A percentile compares a stretch with the other conserved stretches of the same genome.
phyloP scores from a whole-genome alignment of 2,329 filamentous ascomycete species.

The Madurella fahalii region DNA sequence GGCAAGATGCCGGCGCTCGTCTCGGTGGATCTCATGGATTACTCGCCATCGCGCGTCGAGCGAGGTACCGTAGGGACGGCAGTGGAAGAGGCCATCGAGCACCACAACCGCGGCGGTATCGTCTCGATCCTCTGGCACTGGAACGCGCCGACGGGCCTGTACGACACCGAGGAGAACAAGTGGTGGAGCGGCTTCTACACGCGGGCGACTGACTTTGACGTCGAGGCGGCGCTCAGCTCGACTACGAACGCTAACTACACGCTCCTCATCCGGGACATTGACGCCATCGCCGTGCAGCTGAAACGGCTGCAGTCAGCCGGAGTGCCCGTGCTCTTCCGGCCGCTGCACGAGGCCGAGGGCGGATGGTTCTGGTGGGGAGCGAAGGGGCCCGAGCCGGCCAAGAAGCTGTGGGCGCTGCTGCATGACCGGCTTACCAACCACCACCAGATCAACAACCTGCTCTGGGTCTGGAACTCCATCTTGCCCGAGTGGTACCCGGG shows the following conservation, averaged over 20 bases:
- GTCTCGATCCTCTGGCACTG: slow-evolving; percentile 48
- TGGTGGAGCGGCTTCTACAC: slow-evolving; percentile 51
- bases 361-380: slow-evolving; percentile 53
- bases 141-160: slow-evolving; percentile 44
- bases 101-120: slow-evolving; percentile 41
- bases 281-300: slow-evolving; percentile 45
- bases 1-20: slow-evolving; percentile 46
- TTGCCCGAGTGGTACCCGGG: slow-evolving; percentile 45
- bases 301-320: slow-evolving; percentile 40
- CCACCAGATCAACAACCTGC: slow-evolving; percentile 43
- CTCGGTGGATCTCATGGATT: slow-evolving; percentile 46
- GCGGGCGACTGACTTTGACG: slow-evolving; percentile 44
- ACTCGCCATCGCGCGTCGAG: slow-evolving; percentile 43
- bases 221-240: slow-evolving; percentile 39
- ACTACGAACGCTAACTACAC: slow-evolving; percentile 44
- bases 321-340: slow-evolving; percentile 45
- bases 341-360: slow-evolving; percentile 48
- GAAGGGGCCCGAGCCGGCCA: slow-evolving; percentile 41
- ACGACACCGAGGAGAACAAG: slow-evolving; percentile 41
- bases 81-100: slow-evolving; percentile 44
- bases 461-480: slow-evolving; percentile 50
- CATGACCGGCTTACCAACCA: slow-evolving; percentile 42
- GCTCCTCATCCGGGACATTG: slow-evolving; percentile 44
- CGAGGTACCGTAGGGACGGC: slow-evolving; percentile 38
- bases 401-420: slow-evolving; percentile 41